Base-by-base conservation (phyloP, 192 early-diverging fungal genomes). In the Gigaspora rosea region DNA sequence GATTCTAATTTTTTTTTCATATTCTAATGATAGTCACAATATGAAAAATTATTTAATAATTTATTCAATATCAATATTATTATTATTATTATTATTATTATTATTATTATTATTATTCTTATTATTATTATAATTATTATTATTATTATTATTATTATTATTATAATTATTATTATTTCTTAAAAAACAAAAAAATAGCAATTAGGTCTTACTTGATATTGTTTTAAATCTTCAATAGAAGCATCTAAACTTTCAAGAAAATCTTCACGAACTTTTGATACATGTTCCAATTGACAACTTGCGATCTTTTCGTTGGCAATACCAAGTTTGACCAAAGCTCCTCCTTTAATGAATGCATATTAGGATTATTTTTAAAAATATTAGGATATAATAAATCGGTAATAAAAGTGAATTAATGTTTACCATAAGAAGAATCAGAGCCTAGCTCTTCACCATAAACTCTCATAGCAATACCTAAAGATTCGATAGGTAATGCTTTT, bases 1-100 rank as follows among this genome's bases (percentile, higher is more conserved):
- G 92, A 90, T 63, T 95, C 93, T 8, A 97, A 86, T 83, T 97
- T 98, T 80, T 89, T 92, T 78, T 95, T 91, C 51, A 52, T 2
- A 52, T 52, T 52, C 51, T 52, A 52, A 4, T 52, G 0, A 27
- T 27, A 27, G 27, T 27, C 27, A 27, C 27, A 27, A 27, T 0
- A 27, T 27, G 1, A 27, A 27, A 27, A 27, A 27, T n/a, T 27
- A 27, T 27, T 27, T 27, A 27, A 27, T 27, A 27, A 27, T 27
- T 27, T 27, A 27, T 27, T 27, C 27, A 27, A 27, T 27, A 1
- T 27, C 27, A 27, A 27, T 27, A 27, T 27, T 27, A 27, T 27
- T n/a, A 27, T 27, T 27, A 27, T 27, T 27, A 27, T 27, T 27
- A 27, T 27, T 27, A 27, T 27, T 27, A 1, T 27, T 27, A 27